Conservation (phyloP, 805 yeast genomes). For the Candida golubevii region DNA sequence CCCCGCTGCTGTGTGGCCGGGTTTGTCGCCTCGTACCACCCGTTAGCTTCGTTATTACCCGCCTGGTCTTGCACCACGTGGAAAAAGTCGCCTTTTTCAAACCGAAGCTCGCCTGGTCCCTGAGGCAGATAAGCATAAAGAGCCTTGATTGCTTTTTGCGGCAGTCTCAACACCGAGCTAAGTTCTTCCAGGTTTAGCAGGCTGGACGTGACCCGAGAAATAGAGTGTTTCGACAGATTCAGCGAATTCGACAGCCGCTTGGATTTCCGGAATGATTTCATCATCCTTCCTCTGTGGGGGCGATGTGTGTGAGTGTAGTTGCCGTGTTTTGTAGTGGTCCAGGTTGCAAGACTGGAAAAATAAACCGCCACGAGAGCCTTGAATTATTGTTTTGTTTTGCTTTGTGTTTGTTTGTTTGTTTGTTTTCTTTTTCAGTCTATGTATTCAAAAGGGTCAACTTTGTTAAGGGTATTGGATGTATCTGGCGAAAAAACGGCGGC, state of each 20-base stretch:
- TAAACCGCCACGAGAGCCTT: no score
- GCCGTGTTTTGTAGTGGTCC: no score
- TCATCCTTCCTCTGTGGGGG: slow-evolving; percentile 20
- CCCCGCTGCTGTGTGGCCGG: slow-evolving; percentile 77
- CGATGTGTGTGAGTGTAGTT: no score
- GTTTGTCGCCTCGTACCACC: slow-evolving; percentile 86
- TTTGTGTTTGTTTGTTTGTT: no score
- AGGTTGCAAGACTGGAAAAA: no score
- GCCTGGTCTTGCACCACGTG: slow-evolving; percentile 48
- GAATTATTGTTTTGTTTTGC: no score
- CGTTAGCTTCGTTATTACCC: slow-evolving; percentile 34
- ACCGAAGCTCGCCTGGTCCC: slow-evolving; percentile 75
- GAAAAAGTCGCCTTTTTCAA: slow-evolving; percentile 82
- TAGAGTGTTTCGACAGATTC: slow-evolving; percentile 29
- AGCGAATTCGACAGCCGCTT: slow-evolving; percentile 33
- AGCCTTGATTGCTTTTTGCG: slow-evolving; percentile 82
- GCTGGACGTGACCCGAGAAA: slow-evolving; percentile 26
- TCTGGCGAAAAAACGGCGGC: no score
- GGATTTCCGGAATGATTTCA: slow-evolving; percentile 39
- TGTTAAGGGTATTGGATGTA: no score
- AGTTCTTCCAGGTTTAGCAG: slow-evolving; percentile 14
- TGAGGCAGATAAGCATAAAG: slow-evolving; percentile 72
- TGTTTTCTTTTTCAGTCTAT: no score
- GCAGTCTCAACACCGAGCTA: slow-evolving; percentile 42
- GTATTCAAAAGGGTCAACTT: no score